Percentiles rank a stretch among this genome's conserved stretches.
Evolutionary conservation across 2,329 filamentous ascomycete species (phyloP).

Genomic region (Aspergillus transmontanensis): DNA sequence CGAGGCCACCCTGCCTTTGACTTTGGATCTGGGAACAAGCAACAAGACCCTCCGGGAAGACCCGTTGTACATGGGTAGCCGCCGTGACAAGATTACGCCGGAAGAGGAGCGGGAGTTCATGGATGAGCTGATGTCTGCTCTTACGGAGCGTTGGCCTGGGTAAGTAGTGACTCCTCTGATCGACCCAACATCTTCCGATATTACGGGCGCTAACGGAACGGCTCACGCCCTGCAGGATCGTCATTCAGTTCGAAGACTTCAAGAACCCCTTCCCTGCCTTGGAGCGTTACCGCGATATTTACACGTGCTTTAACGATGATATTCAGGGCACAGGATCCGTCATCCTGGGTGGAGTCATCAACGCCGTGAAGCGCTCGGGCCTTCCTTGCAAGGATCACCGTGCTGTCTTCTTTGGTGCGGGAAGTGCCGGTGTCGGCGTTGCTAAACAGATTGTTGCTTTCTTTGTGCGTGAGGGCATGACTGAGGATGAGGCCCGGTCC

Average conservation of each 20-base stretch:
- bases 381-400: constrained; percentile 87
- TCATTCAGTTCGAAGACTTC: constrained; percentile 96
- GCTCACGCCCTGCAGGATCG: constrained; percentile 52
- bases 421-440: constrained; percentile 93
- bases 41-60: constrained; percentile 71
- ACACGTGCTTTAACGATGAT: constrained; percentile 98
- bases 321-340: constrained; percentile 97
- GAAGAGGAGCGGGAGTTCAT: constrained; percentile 87
- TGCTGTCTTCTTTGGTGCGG: constrained; percentile 94
- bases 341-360: constrained; percentile 80
- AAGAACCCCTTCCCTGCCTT: constrained; percentile 96
- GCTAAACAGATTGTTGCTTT: constrained; percentile 97
- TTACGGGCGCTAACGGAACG: constrained; percentile 24
- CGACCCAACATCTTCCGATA: constrained; percentile 16
- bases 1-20: constrained; percentile 64
- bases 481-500: constrained; percentile 80
- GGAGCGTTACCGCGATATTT: constrained; percentile 81
- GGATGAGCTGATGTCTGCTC: constrained; percentile 95
- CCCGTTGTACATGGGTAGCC: constrained; percentile 87
- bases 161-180: constrained; percentile 40
- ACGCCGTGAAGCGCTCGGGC: constrained; percentile 78
- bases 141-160: constrained; percentile 74
- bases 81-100: constrained; percentile 75
- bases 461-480: constrained; percentile 89
- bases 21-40: constrained; percentile 64